Evolutionary conservation across 176 grass and related monocot genomes (phyloP), one percentile per base, ranked within the genome.

Genomic region (Carex kokanica): DNA sequence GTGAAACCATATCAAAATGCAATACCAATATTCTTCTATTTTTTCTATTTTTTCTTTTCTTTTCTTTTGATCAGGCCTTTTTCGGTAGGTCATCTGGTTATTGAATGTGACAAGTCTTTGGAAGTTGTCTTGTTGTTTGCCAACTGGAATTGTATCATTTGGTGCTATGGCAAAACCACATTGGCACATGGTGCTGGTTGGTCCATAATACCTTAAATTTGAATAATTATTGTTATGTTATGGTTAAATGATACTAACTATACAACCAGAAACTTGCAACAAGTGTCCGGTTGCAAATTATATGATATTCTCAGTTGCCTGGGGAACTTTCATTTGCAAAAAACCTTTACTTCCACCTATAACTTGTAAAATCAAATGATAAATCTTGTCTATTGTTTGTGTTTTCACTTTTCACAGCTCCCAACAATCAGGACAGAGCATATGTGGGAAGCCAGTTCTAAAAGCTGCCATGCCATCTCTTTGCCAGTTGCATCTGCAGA

Each of bases 381-480:
- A 56, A 54, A 56, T 55, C 64, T 67, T 58, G 52, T 67, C 10
- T 54, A 32, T 54, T 83, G 69, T 9, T 82, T 78, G 0, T 74
- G 9, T 74, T 52, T 74, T 74, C 43, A 53, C 45, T 43, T 84
- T 59, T 83, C 79, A 60, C 89, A 97, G 94, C 64, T 69, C 75
- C 45, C 61, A 64, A 74, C 84, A 90, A 84, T 78, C 68, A 78
- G 91, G 91, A 54, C 91, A 90, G 86, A 85, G 87, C 81, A 81
- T 86, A 66, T 97, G 94, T 81, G 85, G 88, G 55, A 90, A 81
- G 41, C 94, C 94, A 51, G 85, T 97, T 24, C 74, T 93, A 64
- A 93, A 84, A 87, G 90, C 91, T 86, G 85, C 89, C 31, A 82
- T 86, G 65, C 91, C 94, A 18, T 90, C 91, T 16, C 84, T 94